Base-by-base conservation (phyloP, 495 filamentous ascomycete species). In the Penicillium pancosmium region DNA sequence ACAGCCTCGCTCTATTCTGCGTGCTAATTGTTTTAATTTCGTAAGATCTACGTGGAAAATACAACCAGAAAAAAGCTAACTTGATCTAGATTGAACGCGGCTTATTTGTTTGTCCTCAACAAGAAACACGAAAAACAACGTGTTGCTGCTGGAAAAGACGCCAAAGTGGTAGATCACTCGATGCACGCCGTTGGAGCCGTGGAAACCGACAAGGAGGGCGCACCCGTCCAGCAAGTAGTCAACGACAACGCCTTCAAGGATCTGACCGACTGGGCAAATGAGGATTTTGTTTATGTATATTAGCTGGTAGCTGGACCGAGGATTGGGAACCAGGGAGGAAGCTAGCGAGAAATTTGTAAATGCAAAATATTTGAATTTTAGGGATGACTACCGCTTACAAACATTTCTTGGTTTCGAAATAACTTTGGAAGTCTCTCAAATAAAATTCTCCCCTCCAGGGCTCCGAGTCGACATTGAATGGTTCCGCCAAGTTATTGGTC, bases 201-300 rank as follows among this genome's bases (percentile, higher is more conserved):
- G 66, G 33, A 72, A 62, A 72, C 65, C 64, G 68, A 77, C 62
- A 57, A 80, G 65, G 71, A 75, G 51, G 58, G 72, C 70, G 27
- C 48, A 19, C 75, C 79, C 54, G 67, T 78, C 33, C 64, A 72
- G 40, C 73, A 74, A 54, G 73, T 79, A 27, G 73, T 68, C 2
- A 72, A 80, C n/a, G 84, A 84, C 50, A 82, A 79, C 52, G 72
- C 74, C 9, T 79, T 80, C 63, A 75, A 74, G n/a, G 81, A 84
- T 60, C 69, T 82, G 59, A 80, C 82, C 3, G 82, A 85, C 63
- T 62, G 76, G 63, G 68, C 73, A 60, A 85, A 86, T 36, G 83
- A 85, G 62, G 81, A 85, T 44, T 85, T 85, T 60, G 80, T 85
- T 23, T 84, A 82, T 63, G 82, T 86, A 18, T 84, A 84, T 52